Evolutionary conservation across 495 filamentous ascomycete genomes (phyloP).

Genomic region (Aspergillus sclerotiicarbonarius): DNA sequence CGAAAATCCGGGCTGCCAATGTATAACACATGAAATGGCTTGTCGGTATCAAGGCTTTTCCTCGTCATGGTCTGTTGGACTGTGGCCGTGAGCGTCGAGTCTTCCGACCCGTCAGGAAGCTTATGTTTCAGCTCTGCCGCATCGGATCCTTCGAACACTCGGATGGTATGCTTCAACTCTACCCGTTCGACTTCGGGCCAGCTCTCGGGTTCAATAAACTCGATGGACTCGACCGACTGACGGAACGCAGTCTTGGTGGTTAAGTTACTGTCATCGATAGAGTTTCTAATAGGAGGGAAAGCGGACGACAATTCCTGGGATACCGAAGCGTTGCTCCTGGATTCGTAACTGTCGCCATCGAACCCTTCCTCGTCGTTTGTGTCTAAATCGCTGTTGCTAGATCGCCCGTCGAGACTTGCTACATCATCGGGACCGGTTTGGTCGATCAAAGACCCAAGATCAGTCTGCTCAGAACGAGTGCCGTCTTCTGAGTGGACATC

Average conservation of each 20-base stretch:
- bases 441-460: constrained; percentile 45
- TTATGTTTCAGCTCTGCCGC: constrained; percentile 46
- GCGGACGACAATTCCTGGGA: constrained; percentile 43
- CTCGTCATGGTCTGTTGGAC: constrained; percentile 73
- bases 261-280: constrained; percentile 44
- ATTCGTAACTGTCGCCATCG: constrained; percentile 24
- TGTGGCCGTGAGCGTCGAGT: constrained; percentile 49
- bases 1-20: constrained; percentile 61
- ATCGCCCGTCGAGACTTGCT: constrained; percentile 44
- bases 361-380: constrained; percentile 30
- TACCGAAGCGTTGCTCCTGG: constrained; percentile 33
- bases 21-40: constrained; percentile 69
- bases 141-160: constrained; percentile 53
- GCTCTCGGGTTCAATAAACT: constrained; percentile 58
- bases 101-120: constrained; percentile 27
- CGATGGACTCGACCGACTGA: constrained; percentile 49
- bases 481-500: constrained; percentile 48
- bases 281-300: constrained; percentile 31
- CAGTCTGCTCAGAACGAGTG: constrained; percentile 44
- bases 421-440: constrained; percentile 46
- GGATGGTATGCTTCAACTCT: constrained; percentile 62
- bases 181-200: constrained; percentile 52
- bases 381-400: constrained; percentile 39
- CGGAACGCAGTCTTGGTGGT: constrained; percentile 40
- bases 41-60: constrained; percentile 57